Base-by-base conservation (phyloP, 495 filamentous ascomycete genomes). In the Aspergillus indologenus region DNA sequence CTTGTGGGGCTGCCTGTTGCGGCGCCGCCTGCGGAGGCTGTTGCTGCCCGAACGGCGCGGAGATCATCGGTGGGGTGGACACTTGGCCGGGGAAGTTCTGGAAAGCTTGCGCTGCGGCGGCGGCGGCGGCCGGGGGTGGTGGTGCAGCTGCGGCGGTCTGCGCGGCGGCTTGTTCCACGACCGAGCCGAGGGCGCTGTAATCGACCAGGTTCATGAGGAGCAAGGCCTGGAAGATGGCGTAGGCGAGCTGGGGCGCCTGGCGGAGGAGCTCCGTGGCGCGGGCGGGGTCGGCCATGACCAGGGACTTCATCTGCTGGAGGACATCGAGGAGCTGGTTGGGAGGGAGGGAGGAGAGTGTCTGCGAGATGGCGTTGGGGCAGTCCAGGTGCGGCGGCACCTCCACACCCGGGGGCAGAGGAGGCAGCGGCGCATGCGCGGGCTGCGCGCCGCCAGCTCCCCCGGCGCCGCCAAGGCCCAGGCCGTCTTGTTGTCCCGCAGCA, bases 221-320 rank as follows among this genome's bases (percentile, higher is more conserved):
- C 4, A 99, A 79, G 6, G 92, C 89, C 71, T 98, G 95, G 78
- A 99, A 98, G 63, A 98, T 90, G 22, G 94, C 95, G 65, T 96
- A 98, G 45, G 89, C 85, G 21, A 99, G 86, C 75, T 99, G 94
- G 0, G 94, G 94, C 0, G 94, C 92, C 74, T 92, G 87, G 57
- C 85, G 79, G 21, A 99, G 82, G 45, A 99, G 83, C 68, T 96
- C 91, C 11, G 88, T 91, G 0, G 92, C 92, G 66, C 91, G 89
- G 4, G 80, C 77, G 1, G 94, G 92, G 64, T 98, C 92, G 15
- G 79, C 82, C 51, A 85, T 87, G 2, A 88, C 87, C 5, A 99
- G 81, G 5, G 84, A 83, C 68, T 98, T 97, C 91, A 98, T 96
- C 73, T 97, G 92, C 5, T 86, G 85, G 40, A 99, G 81, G 46